phyloP scores from a whole-genome alignment of 148 eudicot species.

The Persicaria maculosa region DNA sequence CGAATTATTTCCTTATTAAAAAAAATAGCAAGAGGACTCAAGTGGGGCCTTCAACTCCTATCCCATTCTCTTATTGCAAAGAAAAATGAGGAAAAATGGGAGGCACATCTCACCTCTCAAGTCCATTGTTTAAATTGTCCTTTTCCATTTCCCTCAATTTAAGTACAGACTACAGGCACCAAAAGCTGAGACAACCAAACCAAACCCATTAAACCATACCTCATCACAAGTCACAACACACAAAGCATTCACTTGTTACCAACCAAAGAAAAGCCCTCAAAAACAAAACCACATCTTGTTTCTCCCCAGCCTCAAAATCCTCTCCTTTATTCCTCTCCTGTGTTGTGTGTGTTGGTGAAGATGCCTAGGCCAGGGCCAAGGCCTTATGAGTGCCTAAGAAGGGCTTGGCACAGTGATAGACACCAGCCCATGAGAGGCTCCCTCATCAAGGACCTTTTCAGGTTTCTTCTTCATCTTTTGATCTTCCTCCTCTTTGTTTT shows the following conservation, averaged over 20 bases:
- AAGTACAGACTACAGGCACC: not conserved
- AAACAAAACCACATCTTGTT: not conserved
- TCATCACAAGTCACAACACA: too few species aligned
- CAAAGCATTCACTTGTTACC: not conserved
- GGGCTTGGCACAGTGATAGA: constrained; percentile 90
- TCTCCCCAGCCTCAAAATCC: not conserved
- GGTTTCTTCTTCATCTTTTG: not conserved
- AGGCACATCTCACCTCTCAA: not conserved
- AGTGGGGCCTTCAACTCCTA: too few species aligned
- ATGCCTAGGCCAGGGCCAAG: constrained; percentile 94
- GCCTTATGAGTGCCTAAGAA: constrained; percentile 81
- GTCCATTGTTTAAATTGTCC: not conserved
- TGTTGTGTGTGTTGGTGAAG: constrained; percentile 13
- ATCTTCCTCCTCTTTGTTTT: not conserved
- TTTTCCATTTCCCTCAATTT: not conserved
- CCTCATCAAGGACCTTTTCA: constrained; percentile 20
- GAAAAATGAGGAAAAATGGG: not conserved
- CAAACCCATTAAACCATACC: too few species aligned
- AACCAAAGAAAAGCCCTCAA: too few species aligned
- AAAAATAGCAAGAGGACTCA: too few species aligned
- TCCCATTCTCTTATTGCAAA: too few species aligned
- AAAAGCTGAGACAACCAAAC: not conserved
- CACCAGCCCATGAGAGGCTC: constrained; percentile 79
- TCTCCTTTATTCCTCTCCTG: not conserved
- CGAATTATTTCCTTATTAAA: too few species aligned